Percentiles rank a stretch among this genome's conserved stretches.
phyloP scores from a whole-genome alignment of 805 yeast genomes.

The Spathaspora boniae region DNA sequence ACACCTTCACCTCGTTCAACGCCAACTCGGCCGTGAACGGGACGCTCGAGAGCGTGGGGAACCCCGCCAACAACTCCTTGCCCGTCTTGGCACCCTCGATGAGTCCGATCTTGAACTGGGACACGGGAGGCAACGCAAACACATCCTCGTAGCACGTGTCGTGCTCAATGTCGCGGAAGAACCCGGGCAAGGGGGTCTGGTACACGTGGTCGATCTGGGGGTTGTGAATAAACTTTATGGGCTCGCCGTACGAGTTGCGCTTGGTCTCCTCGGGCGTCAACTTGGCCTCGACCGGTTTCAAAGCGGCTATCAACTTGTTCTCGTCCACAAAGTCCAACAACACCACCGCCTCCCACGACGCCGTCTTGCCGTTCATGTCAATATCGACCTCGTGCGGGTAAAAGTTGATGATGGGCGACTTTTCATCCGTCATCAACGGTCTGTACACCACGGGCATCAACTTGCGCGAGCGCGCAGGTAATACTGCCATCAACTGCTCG shows the following conservation, averaged over 20 bases:
- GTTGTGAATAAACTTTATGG: conserved; percentile 65
- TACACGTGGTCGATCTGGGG: conserved; percentile 69
- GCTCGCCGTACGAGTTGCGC: conserved; percentile 74
- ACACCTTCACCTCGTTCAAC: conserved; percentile 66
- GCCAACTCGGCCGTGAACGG: conserved; percentile 55
- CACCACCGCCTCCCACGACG: conserved; percentile 97
- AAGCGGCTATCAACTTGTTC: conserved; percentile 64
- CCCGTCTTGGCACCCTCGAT: conserved; percentile 68
- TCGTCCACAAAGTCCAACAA: conserved; percentile 89
- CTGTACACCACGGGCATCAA: conserved; percentile 78
- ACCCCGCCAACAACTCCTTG: conserved; percentile 74
- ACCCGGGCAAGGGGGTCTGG: conserved; percentile 72
- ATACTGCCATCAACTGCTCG: conserved; percentile 95
- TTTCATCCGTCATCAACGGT: conserved; percentile 77
- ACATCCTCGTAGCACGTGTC: conserved; percentile 70
- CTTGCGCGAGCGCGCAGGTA: conserved; percentile 85
- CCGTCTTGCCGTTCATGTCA: conserved; percentile 92
- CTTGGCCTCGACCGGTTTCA: conserved; percentile 60
- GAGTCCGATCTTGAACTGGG: conserved; percentile 51
- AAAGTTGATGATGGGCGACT: conserved; percentile 84
- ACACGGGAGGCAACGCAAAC: conserved; percentile 51
- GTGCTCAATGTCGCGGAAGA: conserved; percentile 73
- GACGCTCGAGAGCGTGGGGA: conserved; percentile 77
- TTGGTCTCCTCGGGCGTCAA: conserved; percentile 65
- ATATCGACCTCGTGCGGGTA: conserved; percentile 85